Evolutionary conservation across 148 eudicot genomes (phyloP).

Genomic region (Silene latifolia): DNA sequence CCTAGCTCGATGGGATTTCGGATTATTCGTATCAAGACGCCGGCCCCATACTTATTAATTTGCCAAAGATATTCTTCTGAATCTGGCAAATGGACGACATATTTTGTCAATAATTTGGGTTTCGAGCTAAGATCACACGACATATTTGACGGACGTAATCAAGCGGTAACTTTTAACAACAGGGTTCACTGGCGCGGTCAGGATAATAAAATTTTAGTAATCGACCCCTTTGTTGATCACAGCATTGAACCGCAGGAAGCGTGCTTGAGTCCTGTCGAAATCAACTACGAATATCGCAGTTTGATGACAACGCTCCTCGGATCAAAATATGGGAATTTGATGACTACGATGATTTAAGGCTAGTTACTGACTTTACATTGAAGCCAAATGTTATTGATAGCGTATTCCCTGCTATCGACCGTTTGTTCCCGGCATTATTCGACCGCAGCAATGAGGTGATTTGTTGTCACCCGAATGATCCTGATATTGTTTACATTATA

Average conservation of each 20-base stretch:
- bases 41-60: no score
- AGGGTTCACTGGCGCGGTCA: background rate
- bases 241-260: background rate
- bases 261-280: background rate
- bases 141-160: no score
- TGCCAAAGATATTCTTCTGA: background rate
- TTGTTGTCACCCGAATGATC: background rate
- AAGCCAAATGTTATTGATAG: background rate
- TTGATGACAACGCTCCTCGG: background rate
- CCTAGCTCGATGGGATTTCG: no score
- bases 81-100: background rate
- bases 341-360: background rate
- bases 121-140: background rate
- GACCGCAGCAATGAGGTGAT: background rate
- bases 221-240: background rate
- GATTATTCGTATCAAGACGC: no score
- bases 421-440: no score
- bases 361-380: background rate
- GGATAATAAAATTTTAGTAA: background rate
- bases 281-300: background rate
- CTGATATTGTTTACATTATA: background rate
- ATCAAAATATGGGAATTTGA: background rate
- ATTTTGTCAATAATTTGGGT: no score
- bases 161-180: no score
- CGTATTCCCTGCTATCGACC: no score